Base-by-base conservation (phyloP, 495 filamentous ascomycete species). In the Penicillium bialowiezense region DNA sequence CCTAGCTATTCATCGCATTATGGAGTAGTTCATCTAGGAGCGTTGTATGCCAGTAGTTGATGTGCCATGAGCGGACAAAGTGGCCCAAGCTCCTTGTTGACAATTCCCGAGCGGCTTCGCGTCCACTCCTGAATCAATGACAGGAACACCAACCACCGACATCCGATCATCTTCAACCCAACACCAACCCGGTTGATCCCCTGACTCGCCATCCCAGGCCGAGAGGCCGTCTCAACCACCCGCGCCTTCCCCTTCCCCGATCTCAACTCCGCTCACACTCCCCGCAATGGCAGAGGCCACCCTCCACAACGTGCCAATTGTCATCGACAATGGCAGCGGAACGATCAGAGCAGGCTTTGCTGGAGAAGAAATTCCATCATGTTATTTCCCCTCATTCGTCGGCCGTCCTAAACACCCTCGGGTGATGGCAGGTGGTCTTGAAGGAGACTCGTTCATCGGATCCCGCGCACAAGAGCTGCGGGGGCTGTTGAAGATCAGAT, bases 301-400 rank as follows among this genome's bases (percentile, higher is more conserved):
- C 52, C 85, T 96, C 44, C 91, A 92, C 75, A 97, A 97, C 73
- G 91, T 90, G 54, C 91, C 93, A 41, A 95, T 99, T 60, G 95
- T 99, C 58, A 87, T 99, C 57, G 95, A 97, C 83, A 99, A 97
- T 76, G 95, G 93, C 67, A 96, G 89, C 50, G 93, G 95, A 34
- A 99, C 93, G 2, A 97, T 99, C 59, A 83, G 95, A 63, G 93
- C 93, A 40, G 93, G 93, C 10, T 99, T 97, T 59, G 93, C 95
- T 15, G 93, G 95, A 43, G 90, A 96, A 57, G 95, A 97, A 56
- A 75, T 91, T 28, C 93, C 93, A 2, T 96, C 96, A 75, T 95
- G 88, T 74, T 90, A 87, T 70, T 97, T 99, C 63, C 92, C 93
- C n/a, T 97, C 93, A 7, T 97, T 91, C 59, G 95, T 99, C 37